Conservation (phyloP, 2,329 filamentous ascomycete genomes). For the Sarocladiaceae sp. region DNA sequence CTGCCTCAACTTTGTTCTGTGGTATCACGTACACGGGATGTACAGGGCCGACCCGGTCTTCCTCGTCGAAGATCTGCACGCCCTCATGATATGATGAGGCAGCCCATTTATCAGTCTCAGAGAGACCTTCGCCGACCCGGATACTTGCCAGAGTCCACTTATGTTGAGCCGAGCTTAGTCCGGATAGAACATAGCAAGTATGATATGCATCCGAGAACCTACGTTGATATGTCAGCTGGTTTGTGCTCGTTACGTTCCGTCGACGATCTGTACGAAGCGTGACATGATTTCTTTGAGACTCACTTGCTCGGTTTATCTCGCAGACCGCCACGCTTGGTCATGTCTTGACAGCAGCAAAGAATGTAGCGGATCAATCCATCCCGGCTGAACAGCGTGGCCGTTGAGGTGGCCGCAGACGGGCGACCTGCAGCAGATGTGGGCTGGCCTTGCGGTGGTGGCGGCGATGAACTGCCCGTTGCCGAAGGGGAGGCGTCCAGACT, state of each 20-base stretch:
- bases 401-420: constrained; percentile 17
- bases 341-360: constrained; percentile 77
- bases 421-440: constrained; percentile 12
- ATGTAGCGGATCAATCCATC: constrained; percentile 87
- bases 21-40: constrained; percentile 87
- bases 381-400: constrained; percentile 60
- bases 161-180: constrained; percentile 77
- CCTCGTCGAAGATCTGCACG: constrained; percentile 61
- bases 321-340: constrained; percentile 66
- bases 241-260: too few relatives aligned
- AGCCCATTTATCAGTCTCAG: constrained; percentile 36
- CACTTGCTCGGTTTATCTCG: constrained; percentile 91
- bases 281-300: constrained; percentile 29
- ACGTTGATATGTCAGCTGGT: constrained; percentile 4
- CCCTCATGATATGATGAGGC: constrained; percentile 45
- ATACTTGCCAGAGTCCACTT: constrained; percentile 41
- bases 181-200: constrained; percentile 84
- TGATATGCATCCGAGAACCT: constrained; percentile 84
- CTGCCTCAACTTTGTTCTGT: constrained; percentile 57
- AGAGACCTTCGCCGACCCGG: constrained; percentile 14
- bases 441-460: constrained; percentile 14
- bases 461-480: not conserved
- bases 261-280: too few relatives aligned
- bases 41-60: constrained; percentile 61
- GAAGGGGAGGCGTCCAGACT: constrained; percentile 50